Percentiles rank a stretch among this genome's conserved stretches.
These are phyloP conservation scores for Silene noctiflora DNA, from an alignment of 179 eudicot genomes.

Conservation along the genomic window DNA sequence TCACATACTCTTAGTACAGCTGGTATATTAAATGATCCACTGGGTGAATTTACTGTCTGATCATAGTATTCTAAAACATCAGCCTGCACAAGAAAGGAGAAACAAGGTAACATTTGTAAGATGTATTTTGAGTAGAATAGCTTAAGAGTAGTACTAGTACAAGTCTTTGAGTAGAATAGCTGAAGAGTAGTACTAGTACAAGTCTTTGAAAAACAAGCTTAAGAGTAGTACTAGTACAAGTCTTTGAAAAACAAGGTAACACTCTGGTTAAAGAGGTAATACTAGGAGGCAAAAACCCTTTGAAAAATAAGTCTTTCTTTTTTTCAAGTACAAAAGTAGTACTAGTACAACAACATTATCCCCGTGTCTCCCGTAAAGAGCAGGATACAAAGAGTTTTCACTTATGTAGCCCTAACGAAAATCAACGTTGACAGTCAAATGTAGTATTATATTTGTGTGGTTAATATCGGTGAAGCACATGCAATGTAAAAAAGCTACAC, in stretches of 20 bases:
- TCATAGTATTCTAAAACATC: conserved; percentile 95
- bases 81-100: conserved; percentile 52
- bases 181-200: too few relatives aligned
- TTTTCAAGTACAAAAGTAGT: neutral
- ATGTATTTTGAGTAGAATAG: neutral
- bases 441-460: neutral
- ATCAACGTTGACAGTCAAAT: neutral
- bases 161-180: too few relatives aligned
- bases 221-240: too few relatives aligned
- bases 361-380: too few relatives aligned
- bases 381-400: too few relatives aligned
- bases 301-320: neutral
- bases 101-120: neutral
- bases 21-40: conserved; percentile 91
- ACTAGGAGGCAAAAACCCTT: neutral
- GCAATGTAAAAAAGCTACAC: too few relatives aligned
- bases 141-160: too few relatives aligned
- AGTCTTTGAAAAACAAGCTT: too few relatives aligned
- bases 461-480: neutral
- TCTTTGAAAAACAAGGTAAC: too few relatives aligned
- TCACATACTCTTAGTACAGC: conserved; percentile 84
- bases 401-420: too few relatives aligned
- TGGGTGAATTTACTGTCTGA: conserved; percentile 79
- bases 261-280: too few relatives aligned
- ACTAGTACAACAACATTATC: neutral